These are phyloP conservation scores for Xanthoconium stramineum DNA, from an alignment of 768 basidiomycete genomes.

Conservation along the genomic window DNA sequence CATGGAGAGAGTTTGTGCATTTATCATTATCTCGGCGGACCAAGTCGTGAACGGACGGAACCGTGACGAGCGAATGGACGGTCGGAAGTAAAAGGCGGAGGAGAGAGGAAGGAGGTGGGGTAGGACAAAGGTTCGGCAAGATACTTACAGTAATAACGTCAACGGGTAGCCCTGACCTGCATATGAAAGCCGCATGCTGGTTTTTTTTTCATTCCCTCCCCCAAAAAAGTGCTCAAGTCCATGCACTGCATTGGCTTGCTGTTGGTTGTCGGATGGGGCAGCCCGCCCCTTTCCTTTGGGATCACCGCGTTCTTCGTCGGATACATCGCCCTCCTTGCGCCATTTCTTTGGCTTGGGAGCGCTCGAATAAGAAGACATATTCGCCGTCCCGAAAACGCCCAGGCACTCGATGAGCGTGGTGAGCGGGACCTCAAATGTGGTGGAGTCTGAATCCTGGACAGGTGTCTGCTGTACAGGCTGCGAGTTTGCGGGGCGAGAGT, in stretches of 20 bases:
- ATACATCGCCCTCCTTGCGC: constrained; percentile 46
- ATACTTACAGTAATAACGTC: constrained; percentile 69
- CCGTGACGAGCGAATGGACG: background rate
- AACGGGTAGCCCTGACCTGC: constrained; percentile 74
- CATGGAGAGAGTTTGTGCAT: background rate
- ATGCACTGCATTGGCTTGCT: constrained; percentile 4
- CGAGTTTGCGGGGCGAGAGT: constrained; percentile 24
- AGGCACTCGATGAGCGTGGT: constrained; percentile 84
- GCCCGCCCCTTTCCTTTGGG: constrained; percentile 30
- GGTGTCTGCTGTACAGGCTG: constrained; percentile 14
- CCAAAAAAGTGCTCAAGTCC: constrained; percentile 60
- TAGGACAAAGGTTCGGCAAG: background rate
- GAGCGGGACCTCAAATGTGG: constrained; percentile 79
- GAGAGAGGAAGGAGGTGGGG: background rate
- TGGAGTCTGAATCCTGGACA: constrained; percentile 19
- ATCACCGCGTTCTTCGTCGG: constrained; percentile 38
- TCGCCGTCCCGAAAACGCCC: constrained; percentile 88
- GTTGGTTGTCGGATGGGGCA: constrained; percentile 16
- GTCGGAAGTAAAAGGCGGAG: background rate
- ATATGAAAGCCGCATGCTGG: constrained; percentile 86
- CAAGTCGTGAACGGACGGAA: background rate
- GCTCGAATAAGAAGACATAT: constrained; percentile 29
- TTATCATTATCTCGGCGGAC: constrained; percentile 4
- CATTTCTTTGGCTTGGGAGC: constrained; percentile 45
- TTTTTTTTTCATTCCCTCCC: constrained; percentile 54